Evolutionary conservation across 1,139 yeast species (phyloP).

Genomic region (Eremothecium coryli): DNA sequence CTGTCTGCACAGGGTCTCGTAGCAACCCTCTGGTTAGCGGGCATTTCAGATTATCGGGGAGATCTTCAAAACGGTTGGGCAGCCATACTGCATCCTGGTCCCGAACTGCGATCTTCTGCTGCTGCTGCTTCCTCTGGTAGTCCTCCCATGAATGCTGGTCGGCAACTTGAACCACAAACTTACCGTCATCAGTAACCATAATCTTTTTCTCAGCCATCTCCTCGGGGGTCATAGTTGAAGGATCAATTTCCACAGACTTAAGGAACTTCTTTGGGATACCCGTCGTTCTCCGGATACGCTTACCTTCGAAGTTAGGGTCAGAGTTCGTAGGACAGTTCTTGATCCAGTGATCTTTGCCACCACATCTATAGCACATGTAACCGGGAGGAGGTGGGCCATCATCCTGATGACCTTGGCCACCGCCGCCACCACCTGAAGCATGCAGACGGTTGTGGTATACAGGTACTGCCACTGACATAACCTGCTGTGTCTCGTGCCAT

Average conservation of each 20-base stretch:
- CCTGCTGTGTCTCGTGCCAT: slow-evolving; percentile 92
- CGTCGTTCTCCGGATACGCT: slow-evolving; percentile 81
- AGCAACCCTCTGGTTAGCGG: slow-evolving; percentile 55
- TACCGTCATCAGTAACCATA: slow-evolving; percentile 90
- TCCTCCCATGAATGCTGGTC: slow-evolving; percentile 88
- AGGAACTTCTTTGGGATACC: slow-evolving; percentile 95
- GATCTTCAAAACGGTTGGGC: slow-evolving; percentile 26
- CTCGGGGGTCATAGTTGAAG: slow-evolving; percentile 46
- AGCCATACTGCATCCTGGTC: slow-evolving; percentile 35
- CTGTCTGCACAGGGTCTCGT: slow-evolving; percentile 66
- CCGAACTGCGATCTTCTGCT: slow-evolving; percentile 40
- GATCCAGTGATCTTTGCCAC: slow-evolving; percentile 94
- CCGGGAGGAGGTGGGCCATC: slow-evolving; percentile 79
- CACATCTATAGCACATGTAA: slow-evolving; percentile 92
- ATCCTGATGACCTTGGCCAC: slow-evolving; percentile 13
- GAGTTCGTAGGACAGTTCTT: slow-evolving; percentile 89
- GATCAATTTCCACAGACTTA: slow-evolving; percentile 59
- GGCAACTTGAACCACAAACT: slow-evolving; percentile 89
- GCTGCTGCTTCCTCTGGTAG: slow-evolving; percentile 62
- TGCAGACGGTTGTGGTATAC: slow-evolving; percentile 41
- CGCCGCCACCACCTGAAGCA: slow-evolving; percentile 10
- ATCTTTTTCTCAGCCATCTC: slow-evolving; percentile 65
- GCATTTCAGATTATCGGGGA: slow-evolving; percentile 42
- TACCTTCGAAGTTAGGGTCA: slow-evolving; percentile 91
- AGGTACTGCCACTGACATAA: slow-evolving; percentile 68